Evolutionary conservation across 495 filamentous ascomycete species (phyloP).

Genomic region (Aspergillus ellipticus): DNA sequence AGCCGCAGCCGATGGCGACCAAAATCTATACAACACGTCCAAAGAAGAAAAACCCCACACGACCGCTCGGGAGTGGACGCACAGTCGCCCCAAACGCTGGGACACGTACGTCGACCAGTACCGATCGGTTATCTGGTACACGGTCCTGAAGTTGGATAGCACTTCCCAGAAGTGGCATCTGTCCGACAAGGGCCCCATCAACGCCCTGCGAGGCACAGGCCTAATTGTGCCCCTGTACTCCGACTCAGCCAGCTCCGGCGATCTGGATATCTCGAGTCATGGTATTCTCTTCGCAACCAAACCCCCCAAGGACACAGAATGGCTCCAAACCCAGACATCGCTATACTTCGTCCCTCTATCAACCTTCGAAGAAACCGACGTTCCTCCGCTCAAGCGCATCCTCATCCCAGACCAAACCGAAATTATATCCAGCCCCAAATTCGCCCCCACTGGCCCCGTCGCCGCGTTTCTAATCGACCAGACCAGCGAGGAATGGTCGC

Average conservation of each 20-base stretch:
- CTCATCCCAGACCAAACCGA: not conserved
- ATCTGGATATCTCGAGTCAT: not conserved
- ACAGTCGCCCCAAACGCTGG: not conserved
- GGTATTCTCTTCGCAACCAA: not conserved
- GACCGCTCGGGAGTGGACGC: not conserved
- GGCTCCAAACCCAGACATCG: not conserved
- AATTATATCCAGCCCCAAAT: not conserved
- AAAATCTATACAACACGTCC: not conserved
- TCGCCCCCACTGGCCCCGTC: not conserved
- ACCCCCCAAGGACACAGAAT: not conserved
- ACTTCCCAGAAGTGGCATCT: not conserved
- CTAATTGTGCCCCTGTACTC: not conserved
- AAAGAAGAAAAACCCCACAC: not conserved
- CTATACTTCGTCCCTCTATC: not conserved
- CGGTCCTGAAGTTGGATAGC: not conserved
- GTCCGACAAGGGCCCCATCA: not conserved
- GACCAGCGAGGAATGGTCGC: not conserved
- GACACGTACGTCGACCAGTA: not conserved
- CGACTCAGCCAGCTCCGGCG: not conserved
- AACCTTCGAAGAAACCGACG: not conserved
- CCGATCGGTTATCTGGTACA: not conserved
- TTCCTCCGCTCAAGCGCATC: not conserved
- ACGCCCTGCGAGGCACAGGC: not conserved
- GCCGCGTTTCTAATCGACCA: not conserved
- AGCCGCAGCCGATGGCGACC: not conserved